A percentile compares a stretch with the other conserved stretches of the same genome.
Evolutionary conservation across 257 asterid genomes (phyloP).

Genomic region (Orobanche coerulescens): DNA sequence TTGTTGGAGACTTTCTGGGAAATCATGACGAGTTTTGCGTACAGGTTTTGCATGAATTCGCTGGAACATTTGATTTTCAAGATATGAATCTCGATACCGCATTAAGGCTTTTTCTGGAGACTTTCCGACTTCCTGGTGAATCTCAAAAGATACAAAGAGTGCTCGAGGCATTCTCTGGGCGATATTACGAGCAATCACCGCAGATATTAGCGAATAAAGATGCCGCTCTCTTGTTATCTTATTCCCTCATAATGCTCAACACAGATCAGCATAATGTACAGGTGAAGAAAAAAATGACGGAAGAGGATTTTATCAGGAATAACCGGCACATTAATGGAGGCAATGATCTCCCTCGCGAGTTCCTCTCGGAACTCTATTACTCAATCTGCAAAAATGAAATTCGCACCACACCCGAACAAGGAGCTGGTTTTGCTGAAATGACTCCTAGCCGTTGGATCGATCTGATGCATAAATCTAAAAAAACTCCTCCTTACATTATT

Average conservation of each 20-base stretch:
- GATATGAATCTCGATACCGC: constrained; percentile 96
- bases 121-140: constrained; percentile 94
- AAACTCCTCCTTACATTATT: constrained; percentile 63
- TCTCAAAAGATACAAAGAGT: constrained; percentile 98
- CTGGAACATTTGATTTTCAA: constrained; percentile 87
- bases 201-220: constrained; percentile 82
- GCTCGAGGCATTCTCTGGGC: constrained; percentile 94
- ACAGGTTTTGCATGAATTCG: constrained; percentile 95
- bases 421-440: constrained; percentile 90
- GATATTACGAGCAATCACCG: constrained; percentile 90
- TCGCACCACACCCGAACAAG: constrained; percentile 90
- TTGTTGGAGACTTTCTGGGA: constrained; percentile 97
- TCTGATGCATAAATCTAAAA: constrained; percentile 79
- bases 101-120: constrained; percentile 79
- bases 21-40: constrained; percentile 96
- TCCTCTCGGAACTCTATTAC: constrained; percentile 69
- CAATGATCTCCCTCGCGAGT: constrained; percentile 85
- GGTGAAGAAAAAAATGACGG: constrained; percentile 96
- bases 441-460: constrained; percentile 95
- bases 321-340: constrained; percentile 93
- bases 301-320: constrained; percentile 90
- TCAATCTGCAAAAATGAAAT: constrained; percentile 93
- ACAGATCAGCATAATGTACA: constrained; percentile 92
- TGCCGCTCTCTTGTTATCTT: constrained; percentile 85
- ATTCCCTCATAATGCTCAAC: constrained; percentile 87